These are phyloP conservation scores for Phytopythium boreale DNA, from an alignment of 352 stramenopile genomes.

Conservation along the genomic window DNA sequence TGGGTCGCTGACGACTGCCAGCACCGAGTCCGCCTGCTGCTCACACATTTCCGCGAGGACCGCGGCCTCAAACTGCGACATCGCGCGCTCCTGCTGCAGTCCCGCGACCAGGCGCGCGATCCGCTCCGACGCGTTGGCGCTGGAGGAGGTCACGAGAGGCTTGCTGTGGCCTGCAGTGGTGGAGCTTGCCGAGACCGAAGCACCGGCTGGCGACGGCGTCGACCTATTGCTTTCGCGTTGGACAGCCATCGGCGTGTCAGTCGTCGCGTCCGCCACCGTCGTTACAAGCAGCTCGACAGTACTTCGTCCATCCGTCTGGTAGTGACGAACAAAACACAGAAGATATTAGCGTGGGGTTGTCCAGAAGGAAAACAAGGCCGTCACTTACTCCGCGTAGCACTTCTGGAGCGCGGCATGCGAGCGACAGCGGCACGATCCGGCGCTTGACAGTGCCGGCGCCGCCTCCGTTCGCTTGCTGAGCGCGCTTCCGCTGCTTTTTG, in stretches of 20 bases:
- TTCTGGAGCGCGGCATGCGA: constrained; percentile 49
- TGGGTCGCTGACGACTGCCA: constrained; percentile 25
- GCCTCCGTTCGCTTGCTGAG: constrained; percentile 6
- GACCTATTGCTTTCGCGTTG: not conserved
- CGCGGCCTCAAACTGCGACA: constrained; percentile 41
- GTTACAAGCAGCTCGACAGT: constrained; percentile 16
- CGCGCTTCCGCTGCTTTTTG: constrained; percentile 5
- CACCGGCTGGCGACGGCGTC: too few species aligned
- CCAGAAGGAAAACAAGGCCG: too few species aligned
- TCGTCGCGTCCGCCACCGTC: constrained; percentile 11
- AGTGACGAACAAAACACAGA: not conserved
- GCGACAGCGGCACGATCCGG: constrained; percentile 55
- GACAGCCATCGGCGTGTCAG: not conserved
- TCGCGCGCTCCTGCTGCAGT: constrained; percentile 35
- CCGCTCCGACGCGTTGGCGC: constrained; percentile 7
- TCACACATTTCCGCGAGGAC: constrained; percentile 47
- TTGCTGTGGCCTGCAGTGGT: not conserved
- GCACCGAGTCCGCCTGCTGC: constrained; percentile 28
- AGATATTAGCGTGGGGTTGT: not conserved
- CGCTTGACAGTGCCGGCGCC: constrained; percentile 1
- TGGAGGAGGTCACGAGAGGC: not conserved
- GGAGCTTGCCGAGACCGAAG: not conserved
- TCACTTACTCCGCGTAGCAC: constrained; percentile 23
- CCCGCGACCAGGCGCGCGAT: constrained; percentile 33
- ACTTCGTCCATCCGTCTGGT: not conserved